Percentiles rank a stretch among this genome's conserved stretches.
Evolutionary conservation across 805 yeast genomes (phyloP).

Genomic region (Starmera amethionina): DNA sequence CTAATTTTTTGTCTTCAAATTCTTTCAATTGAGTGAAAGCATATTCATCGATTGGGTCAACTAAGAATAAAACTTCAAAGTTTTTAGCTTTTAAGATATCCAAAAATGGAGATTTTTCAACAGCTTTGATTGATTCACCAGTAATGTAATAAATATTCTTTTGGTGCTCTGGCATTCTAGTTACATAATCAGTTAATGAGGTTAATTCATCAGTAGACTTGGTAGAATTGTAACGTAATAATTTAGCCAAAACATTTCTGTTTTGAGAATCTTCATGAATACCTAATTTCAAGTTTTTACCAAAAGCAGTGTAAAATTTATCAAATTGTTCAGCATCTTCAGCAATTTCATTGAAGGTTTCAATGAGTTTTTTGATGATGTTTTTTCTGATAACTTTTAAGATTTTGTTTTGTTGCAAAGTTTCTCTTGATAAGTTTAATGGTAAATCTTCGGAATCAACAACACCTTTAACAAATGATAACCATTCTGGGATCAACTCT

Average conservation of each 20-base stretch:
- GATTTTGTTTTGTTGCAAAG: constrained; percentile 99
- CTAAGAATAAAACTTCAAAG: constrained; percentile 95
- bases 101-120: constrained; percentile 98
- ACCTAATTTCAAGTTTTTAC: constrained; percentile 98
- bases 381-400: constrained; percentile 99
- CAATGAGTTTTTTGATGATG: constrained; percentile 96
- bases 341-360: constrained; percentile 98
- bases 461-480: constrained; percentile 95
- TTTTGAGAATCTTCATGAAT: constrained; percentile 98
- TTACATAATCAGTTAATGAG: constrained; percentile 92
- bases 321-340: constrained; percentile 98
- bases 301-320: constrained; percentile 95
- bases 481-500: constrained; percentile 98
- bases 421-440: constrained; percentile 98
- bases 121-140: constrained; percentile 96
- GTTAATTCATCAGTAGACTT: constrained; percentile 91
- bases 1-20: constrained; percentile 98
- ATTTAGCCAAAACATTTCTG: constrained; percentile 91
- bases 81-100: constrained; percentile 97
- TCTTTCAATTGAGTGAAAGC: constrained; percentile 99
- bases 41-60: constrained; percentile 99
- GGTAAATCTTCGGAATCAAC: constrained; percentile 99
- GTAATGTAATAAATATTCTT: constrained; percentile 99
- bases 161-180: constrained; percentile 99
- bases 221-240: constrained; percentile 94